These are phyloP conservation scores for Casaregolazyma suthepensis DNA, from an alignment of 1,139 yeast genomes.

Conservation along the genomic window DNA sequence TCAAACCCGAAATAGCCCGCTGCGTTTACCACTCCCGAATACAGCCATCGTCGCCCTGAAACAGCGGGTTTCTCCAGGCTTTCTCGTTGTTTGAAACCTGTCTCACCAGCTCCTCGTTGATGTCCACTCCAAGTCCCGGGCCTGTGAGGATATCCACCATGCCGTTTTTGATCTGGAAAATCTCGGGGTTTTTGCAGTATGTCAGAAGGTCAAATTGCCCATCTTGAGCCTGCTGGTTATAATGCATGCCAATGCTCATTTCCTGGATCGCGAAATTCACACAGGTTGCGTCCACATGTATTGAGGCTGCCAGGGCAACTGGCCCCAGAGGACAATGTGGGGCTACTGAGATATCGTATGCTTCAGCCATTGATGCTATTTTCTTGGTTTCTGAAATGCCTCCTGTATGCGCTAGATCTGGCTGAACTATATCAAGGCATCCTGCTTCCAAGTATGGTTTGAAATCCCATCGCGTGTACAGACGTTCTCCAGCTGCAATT, in stretches of 20 bases:
- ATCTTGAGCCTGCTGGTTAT: slow-evolving; percentile 17
- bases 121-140: slow-evolving; percentile 29
- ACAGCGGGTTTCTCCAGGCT: slow-evolving; percentile 28
- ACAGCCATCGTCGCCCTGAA: slow-evolving; percentile 27
- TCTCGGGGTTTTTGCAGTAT: slow-evolving; percentile 24
- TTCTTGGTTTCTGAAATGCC: slow-evolving; percentile 29
- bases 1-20: background rate
- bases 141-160: slow-evolving; percentile 21
- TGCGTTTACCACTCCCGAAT: slow-evolving; percentile 24
- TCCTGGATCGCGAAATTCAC: slow-evolving; percentile 29
- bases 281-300: slow-evolving; percentile 26
- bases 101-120: slow-evolving; percentile 25
- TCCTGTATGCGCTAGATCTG: slow-evolving; percentile 31
- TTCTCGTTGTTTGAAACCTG: slow-evolving; percentile 18
- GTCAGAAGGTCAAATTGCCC: slow-evolving; percentile 23
- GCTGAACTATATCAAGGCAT: slow-evolving; percentile 30
- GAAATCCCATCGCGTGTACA: slow-evolving; percentile 27
- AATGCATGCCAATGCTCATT: slow-evolving; percentile 28
- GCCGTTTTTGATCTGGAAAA: slow-evolving; percentile 25
- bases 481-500: slow-evolving; percentile 30
- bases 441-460: slow-evolving; percentile 28
- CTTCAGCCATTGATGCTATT: slow-evolving; percentile 30
- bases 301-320: slow-evolving; percentile 29
- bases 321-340: slow-evolving; percentile 34
- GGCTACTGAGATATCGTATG: slow-evolving; percentile 31